A percentile compares a stretch with the other conserved stretches of the same genome.
Evolutionary conservation across 2,329 filamentous ascomycete species (phyloP).

Genomic region (Cercospora sesami): DNA sequence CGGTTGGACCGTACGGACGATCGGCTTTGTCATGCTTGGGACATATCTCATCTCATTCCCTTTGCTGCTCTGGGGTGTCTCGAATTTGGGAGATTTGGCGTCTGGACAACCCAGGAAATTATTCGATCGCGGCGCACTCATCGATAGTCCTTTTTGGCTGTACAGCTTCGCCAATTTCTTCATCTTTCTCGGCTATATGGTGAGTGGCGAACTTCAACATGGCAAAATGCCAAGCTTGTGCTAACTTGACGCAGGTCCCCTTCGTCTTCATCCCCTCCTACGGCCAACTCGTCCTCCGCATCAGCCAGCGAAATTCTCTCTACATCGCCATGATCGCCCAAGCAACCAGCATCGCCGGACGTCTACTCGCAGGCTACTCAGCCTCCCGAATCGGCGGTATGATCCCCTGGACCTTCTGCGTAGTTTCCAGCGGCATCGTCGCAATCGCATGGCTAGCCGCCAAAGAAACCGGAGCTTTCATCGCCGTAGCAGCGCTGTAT

Average conservation of each 20-base stretch:
- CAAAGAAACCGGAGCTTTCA: constrained; percentile 39
- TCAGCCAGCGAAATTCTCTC: constrained; percentile 53
- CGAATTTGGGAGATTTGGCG: constrained; percentile 36
- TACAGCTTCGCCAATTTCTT: constrained; percentile 39
- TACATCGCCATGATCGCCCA: constrained; percentile 60
- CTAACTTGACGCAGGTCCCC: constrained; percentile 27
- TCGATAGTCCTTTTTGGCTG: constrained; percentile 43
- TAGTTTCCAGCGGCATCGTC: constrained; percentile 48
- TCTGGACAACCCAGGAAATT: constrained; percentile 34
- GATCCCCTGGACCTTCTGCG: constrained; percentile 56
- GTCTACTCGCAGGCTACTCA: constrained; percentile 53
- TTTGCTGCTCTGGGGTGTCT: constrained; percentile 38
- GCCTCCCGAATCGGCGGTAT: constrained; percentile 53
- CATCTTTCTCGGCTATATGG: constrained; percentile 30
- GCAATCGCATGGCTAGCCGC: constrained; percentile 61
- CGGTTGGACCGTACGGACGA: constrained; percentile 61
- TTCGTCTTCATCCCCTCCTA: constrained; percentile 49
- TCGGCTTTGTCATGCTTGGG: constrained; percentile 60
- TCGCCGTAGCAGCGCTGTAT: constrained; percentile 47
- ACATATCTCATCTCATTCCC: constrained; percentile 42
- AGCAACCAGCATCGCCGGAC: constrained; percentile 56
- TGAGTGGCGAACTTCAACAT: not conserved
- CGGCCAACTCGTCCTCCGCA: constrained; percentile 38
- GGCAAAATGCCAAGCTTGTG: not conserved
- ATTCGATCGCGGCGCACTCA: constrained; percentile 44